Evolutionary conservation across 495 filamentous ascomycete species (phyloP).

Genomic region (Penicillium fimorum): DNA sequence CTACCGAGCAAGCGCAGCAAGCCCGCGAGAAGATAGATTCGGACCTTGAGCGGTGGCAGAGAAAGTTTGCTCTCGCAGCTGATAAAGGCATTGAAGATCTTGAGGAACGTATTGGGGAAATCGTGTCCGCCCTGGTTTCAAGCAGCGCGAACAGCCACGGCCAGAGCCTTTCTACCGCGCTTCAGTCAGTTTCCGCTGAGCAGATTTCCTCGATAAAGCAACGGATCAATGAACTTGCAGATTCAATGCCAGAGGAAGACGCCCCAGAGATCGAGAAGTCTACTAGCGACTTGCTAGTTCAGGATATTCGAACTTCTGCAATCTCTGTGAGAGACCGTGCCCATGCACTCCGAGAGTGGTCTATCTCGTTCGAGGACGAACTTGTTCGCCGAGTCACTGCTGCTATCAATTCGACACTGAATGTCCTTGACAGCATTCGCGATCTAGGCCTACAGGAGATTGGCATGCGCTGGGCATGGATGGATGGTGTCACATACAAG

Average conservation of each 20-base stretch:
- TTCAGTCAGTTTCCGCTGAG: constrained; percentile 62
- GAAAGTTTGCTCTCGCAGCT: constrained; percentile 77
- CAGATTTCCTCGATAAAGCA: constrained; percentile 66
- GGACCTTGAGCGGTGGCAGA: constrained; percentile 80
- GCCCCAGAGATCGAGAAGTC: constrained; percentile 52
- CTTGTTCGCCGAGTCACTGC: constrained; percentile 65
- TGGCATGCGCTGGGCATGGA: constrained; percentile 97
- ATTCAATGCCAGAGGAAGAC: constrained; percentile 51
- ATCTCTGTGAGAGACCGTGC: constrained; percentile 75
- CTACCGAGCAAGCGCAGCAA: constrained; percentile 48
- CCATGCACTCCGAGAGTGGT: constrained; percentile 78
- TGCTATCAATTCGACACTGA: constrained; percentile 77
- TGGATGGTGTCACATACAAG: constrained; percentile 91
- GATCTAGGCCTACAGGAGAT: constrained; percentile 92
- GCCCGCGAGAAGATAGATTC: constrained; percentile 66
- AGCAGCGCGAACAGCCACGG: constrained; percentile 65
- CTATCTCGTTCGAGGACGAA: constrained; percentile 67
- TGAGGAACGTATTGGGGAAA: constrained; percentile 67
- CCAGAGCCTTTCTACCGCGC: constrained; percentile 60
- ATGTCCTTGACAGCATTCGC: constrained; percentile 77
- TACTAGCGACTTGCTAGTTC: constrained; percentile 60
- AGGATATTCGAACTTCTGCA: constrained; percentile 70
- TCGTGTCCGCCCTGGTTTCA: constrained; percentile 68
- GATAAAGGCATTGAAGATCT: constrained; percentile 76
- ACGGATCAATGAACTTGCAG: constrained; percentile 62